phyloP scores from a whole-genome alignment of 495 filamentous ascomycete species.

The Patellaria atrata region DNA sequence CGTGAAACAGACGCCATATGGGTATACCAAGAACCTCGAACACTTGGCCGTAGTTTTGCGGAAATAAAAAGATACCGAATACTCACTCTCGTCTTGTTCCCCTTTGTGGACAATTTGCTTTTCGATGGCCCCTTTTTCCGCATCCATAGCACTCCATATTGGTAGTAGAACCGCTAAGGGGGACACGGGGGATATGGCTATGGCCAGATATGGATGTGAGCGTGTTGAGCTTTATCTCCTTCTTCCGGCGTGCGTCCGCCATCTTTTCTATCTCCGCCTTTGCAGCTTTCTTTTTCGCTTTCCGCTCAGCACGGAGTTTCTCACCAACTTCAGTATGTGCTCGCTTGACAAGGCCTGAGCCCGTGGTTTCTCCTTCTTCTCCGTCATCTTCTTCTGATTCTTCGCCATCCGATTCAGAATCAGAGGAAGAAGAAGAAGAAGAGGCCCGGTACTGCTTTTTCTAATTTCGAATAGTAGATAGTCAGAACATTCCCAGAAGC shows the following conservation, averaged over 20 bases:
- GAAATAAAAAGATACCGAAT: no score
- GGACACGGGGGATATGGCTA: constrained; percentile 2
- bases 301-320: constrained; percentile 19
- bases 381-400: constrained; percentile 27
- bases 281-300: constrained; percentile 19
- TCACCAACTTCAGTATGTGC: constrained; percentile 19
- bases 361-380: constrained; percentile 16
- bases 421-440: constrained; percentile 5
- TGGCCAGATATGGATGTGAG: constrained; percentile 36
- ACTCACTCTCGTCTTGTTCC: no score
- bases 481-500: constrained; percentile 2
- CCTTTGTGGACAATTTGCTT: constrained; percentile 32
- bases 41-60: no score
- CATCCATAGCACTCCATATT: constrained; percentile 30
- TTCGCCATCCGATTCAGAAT: constrained; percentile 26
- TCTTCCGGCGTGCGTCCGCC: constrained; percentile 38
- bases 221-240: constrained; percentile 43
- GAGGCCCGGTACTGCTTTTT: constrained; percentile 1
- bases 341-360: constrained; percentile 24
- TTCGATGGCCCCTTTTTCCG: constrained; percentile 30
- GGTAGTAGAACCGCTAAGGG: neutral
- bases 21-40: no score
- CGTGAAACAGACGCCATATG: no score
- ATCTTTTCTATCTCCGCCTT: constrained; percentile 23
- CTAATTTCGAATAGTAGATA: neutral